Evolutionary conservation across 257 asterid genomes (phyloP), one percentile per base, ranked within the genome.

Genomic region (Leptodermis oblonga): DNA sequence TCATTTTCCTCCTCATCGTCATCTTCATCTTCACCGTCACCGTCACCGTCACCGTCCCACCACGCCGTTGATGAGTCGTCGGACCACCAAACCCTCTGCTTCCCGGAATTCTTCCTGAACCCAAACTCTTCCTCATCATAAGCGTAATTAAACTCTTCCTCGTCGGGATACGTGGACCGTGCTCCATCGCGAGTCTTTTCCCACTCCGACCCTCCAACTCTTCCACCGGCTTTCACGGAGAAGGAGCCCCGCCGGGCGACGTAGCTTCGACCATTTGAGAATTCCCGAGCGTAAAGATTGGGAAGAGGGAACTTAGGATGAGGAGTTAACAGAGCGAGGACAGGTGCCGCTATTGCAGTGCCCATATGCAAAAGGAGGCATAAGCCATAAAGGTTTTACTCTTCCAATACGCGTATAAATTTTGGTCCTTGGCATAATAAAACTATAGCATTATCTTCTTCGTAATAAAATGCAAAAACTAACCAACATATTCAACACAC

Each of bases 51-150:
- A 14, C 64, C 75, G 17, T 62, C 70, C 46, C 76, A 33, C 73
- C 78, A 49, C 5, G 65, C 51, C 12, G 62, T 62, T 13, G 62
- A 59, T 34, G 61, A 34, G 72, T 87, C 94, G 76, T 84, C 89
- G 31, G 88, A 85, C 97, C 90, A 90, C 97, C 97, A 88, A 73
- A 23, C 68, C 82, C 95, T 80, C 87, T 69, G 78, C 79, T 75
- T 87, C 78, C 76, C 69, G 36, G 81, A 62, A 18, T 37, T 23
- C 53, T 62, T 82, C 51, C 84, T 79, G 70, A 80, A 86, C 61
- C 86, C 84, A 48, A 72, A 81, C 26, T 77, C 90, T 22, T 46
- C 87, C 8, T 82, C 88, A 10, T 81, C 86, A 43, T 78, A 84
- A 62, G 58, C 43, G 23, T 76, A 83, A n/a, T 74, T 70, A 69